Conservation (phyloP, 176 grass and related monocot species). For the Dactylis glomerata region DNA sequence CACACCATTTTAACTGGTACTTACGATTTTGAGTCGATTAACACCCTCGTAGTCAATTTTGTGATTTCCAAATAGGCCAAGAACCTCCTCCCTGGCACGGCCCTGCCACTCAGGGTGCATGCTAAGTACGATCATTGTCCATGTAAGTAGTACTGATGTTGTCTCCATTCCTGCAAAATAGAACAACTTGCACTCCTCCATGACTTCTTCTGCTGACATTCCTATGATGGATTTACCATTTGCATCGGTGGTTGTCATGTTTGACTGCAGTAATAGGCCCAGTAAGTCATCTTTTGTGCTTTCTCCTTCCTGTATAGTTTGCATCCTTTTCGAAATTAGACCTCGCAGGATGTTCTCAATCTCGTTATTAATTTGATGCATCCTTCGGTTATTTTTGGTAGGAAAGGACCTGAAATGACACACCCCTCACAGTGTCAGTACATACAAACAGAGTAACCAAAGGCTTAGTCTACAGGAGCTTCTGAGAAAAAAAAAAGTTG, state of each 20-base stretch:
- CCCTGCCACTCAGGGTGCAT: conserved; percentile 69
- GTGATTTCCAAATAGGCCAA: conserved; percentile 39
- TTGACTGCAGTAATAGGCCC: conserved; percentile 54
- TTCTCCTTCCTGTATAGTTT: conserved; percentile 42
- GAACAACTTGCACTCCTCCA: conserved; percentile 77
- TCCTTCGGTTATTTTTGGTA: conserved; percentile 44
- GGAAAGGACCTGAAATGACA: conserved; percentile 45
- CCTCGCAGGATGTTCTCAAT: conserved; percentile 27
- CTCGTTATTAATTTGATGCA: conserved; percentile 40
- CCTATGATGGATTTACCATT: conserved; percentile 26
- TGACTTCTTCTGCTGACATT: conserved; percentile 51
- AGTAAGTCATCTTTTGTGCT: conserved; percentile 42
- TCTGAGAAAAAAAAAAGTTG: neutral
- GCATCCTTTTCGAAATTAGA: conserved; percentile 38
- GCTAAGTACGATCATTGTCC: conserved; percentile 57
- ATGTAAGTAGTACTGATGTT: conserved; percentile 59
- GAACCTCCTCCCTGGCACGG: conserved; percentile 59
- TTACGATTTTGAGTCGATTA: conserved; percentile 53
- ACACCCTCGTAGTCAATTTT: conserved; percentile 43
- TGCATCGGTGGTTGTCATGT: conserved; percentile 27
- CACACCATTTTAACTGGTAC: neutral
- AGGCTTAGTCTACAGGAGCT: neutral
- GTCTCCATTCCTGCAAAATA: conserved; percentile 86
- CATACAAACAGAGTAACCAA: neutral
- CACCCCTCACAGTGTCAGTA: neutral